Conservation (phyloP, 495 filamentous ascomycete species). For the Pseudoneurospora amorphoporcata region DNA sequence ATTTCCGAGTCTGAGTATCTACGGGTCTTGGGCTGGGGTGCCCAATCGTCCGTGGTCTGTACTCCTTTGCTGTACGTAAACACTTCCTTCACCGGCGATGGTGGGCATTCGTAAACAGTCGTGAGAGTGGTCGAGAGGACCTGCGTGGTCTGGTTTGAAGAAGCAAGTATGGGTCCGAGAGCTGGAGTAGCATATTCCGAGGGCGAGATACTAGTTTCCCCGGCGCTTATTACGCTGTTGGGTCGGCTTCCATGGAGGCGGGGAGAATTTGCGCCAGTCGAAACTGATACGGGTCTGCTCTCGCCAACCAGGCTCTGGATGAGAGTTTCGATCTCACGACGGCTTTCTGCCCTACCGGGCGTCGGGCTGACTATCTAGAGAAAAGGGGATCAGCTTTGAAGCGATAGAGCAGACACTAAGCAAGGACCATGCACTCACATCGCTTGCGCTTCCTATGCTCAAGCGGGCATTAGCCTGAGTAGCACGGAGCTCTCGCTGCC, state of each 20-base stretch:
- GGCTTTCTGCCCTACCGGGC: conserved; percentile 57
- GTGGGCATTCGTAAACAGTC: conserved; percentile 64
- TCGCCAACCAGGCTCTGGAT: conserved; percentile 72
- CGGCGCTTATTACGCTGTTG: conserved; percentile 69
- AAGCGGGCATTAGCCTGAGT: conserved; percentile 59
- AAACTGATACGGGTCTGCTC: conserved; percentile 60
- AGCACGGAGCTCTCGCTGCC: conserved; percentile 72
- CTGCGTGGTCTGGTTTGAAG: conserved; percentile 18
- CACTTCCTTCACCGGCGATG: conserved; percentile 64
- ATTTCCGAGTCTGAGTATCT: conserved; percentile 51
- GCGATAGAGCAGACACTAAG: conserved; percentile 13
- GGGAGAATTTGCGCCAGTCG: conserved; percentile 52
- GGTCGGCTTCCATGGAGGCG: conserved; percentile 65
- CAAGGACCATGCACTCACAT: conserved; percentile 28
- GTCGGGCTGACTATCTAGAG: conserved; percentile 32
- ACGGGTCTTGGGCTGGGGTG: conserved; percentile 40
- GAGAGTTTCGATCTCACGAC: conserved; percentile 72
- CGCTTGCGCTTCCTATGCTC: conserved; percentile 42
- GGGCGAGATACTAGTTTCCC: conserved; percentile 58
- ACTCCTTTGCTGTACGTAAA: conserved; percentile 94
- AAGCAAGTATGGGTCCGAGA: conserved; percentile 23
- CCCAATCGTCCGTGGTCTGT: conserved; percentile 64
- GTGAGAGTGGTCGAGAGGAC: conserved; percentile 54
- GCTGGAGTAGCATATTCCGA: conserved; percentile 42
- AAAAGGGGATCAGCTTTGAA: conserved; percentile 44